Evolutionary conservation across 768 basidiomycete species (phyloP), one percentile per base, ranked within the genome.

Genomic region (Rhizopogon salebrosus): DNA sequence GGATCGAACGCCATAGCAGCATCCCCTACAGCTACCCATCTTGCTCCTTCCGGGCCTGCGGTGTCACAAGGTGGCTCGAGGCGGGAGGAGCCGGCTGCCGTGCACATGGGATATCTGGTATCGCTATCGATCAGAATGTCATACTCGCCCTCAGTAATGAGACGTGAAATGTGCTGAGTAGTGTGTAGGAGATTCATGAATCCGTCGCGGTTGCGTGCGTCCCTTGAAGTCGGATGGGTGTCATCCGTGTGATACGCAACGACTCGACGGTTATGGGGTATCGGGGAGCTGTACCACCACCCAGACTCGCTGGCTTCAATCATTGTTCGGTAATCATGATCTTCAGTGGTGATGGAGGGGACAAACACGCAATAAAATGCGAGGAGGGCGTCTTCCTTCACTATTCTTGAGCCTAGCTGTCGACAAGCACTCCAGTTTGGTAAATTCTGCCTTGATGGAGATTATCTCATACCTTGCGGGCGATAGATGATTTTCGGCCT

Each of bases 1-100:
- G 72, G 72, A 51, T 73, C 72, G 53, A 71, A 73, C 27, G 71
- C 67, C 57, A 70, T 58, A 4, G 71, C 70, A 16, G 72, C 69
- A 54, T 73, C 70, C 2, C 71, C 71, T n/a, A 72, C 70, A 24
- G 70, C 65, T 40, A 59, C 57, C 69, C 70, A 72, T 22, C 54
- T 53, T 40, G 53, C 46, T 26, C 38, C 58, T 22, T 51, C 49
- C 27, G 56, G 53, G 20, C 27, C 16, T 11, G 22, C 10, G 9
- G 20, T 50, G n/a, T 38, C 16, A 38, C 62, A 62, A 3, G 51
- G 36, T 31, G 62, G 62, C 13, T 65, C 62, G 1, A 69, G 62
- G 36, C 45, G 48, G 3, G 65, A 64, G 16, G 66, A 67, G 9
- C 66, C 59, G 5, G 71, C 71, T 14, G 68, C 63, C 1, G 70